Evolutionary conservation across 2,329 filamentous ascomycete genomes (phyloP).

Genomic region (Alternaria gaisen): DNA sequence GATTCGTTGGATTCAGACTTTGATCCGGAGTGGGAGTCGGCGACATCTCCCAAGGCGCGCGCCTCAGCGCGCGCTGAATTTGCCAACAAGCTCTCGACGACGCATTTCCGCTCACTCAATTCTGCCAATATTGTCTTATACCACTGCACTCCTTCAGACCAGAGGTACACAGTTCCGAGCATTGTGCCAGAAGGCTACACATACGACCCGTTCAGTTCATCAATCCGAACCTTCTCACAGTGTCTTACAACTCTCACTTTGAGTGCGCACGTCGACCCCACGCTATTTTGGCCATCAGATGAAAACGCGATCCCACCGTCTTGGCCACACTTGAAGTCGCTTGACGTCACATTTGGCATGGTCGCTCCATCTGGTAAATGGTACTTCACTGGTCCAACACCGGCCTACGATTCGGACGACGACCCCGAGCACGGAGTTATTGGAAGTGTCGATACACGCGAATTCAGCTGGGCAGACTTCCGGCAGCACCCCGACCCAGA

Average conservation of each 20-base stretch:
- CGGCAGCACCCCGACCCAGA: slow-evolving; percentile 21
- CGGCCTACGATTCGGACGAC: neutral
- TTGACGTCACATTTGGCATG: slow-evolving; percentile 18
- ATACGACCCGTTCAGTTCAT: slow-evolving; percentile 21
- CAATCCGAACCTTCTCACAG: slow-evolving; percentile 19
- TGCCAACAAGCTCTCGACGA: slow-evolving; percentile 3
- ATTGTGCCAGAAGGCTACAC: slow-evolving; percentile 13
- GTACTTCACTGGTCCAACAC: slow-evolving; percentile 23
- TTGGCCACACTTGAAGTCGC: slow-evolving; percentile 22
- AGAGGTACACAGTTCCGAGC: slow-evolving; percentile 8
- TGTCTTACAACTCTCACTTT: slow-evolving; percentile 20
- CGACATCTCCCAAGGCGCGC: slow-evolving; percentile 9
- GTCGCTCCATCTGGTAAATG: slow-evolving; percentile 18
- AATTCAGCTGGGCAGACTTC: slow-evolving; percentile 11
- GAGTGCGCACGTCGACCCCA: slow-evolving; percentile 16
- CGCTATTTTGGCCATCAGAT: slow-evolving; percentile 26
- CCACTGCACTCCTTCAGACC: slow-evolving; percentile 9
- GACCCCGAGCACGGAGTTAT: slow-evolving; percentile 8
- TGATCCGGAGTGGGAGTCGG: slow-evolving; percentile 1
- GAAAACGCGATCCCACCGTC: slow-evolving; percentile 4
- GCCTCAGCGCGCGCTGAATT: slow-evolving; percentile 5
- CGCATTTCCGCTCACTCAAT: slow-evolving; percentile 1
- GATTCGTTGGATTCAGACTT: slow-evolving; percentile 10
- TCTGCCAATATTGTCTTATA: slow-evolving; percentile 11
- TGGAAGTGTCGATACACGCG: neutral